Base-by-base conservation (phyloP, 2,329 filamentous ascomycete genomes). In the Calonectria montana region DNA sequence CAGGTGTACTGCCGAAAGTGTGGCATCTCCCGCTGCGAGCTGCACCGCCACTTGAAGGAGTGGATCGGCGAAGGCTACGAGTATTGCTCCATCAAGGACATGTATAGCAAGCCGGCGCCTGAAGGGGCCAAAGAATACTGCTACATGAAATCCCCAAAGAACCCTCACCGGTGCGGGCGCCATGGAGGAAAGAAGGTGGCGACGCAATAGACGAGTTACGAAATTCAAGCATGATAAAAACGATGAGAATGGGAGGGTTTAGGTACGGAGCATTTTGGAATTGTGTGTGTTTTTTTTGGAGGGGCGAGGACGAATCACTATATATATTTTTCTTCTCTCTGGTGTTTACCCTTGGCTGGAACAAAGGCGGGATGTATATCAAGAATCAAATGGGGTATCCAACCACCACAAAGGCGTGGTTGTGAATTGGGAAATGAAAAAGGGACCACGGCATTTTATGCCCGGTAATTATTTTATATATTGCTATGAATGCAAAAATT, bases 1-100 rank as follows among this genome's bases (percentile, higher is more conserved):
- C 90, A 91, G 78, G 88, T 90, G 7, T 89, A 90, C 80, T 92
- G 91, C 81, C 86, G 88, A 70, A 91, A 91, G 80, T 92, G 91
- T 74, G 90, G 89, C 61, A 87, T 89, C 71, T 87, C 85, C 47
- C 87, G 91, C 41, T 92, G 91, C 81, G 90, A 92, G 83, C 85
- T 92, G 70, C 89, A 91, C 82, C 88, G 89, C 74, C 91, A 92
- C 79, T 86, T 92, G 76, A 85, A 86, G 77, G 86, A 85, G 47
- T 92, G 90, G 89, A 88, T 92, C 86, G 88, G 88, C 67, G 82
- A 84, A 45, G 84, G 81, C 23, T 82, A 86, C 72, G 90, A 92
- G 81, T 92, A 92, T 82, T 92, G 90, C 83, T 86, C 85, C 69
- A 88, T 92, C 75, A 88, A 87, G 78, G 85, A 89, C 78, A 88